phyloP scores from a whole-genome alignment of 2,329 filamentous ascomycete genomes.

The Nothophoma quercina region DNA sequence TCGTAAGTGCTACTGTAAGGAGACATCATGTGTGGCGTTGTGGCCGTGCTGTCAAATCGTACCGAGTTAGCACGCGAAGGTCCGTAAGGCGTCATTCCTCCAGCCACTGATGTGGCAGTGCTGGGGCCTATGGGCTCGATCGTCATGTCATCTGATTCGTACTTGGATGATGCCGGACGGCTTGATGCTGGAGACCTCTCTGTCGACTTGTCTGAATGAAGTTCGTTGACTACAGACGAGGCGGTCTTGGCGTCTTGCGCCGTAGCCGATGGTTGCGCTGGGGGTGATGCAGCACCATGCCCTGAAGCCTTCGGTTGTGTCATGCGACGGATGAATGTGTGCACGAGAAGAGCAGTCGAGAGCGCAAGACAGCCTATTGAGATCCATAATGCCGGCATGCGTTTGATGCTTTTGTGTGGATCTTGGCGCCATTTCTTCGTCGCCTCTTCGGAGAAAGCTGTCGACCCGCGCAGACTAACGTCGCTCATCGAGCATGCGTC shows the following conservation, averaged over 20 bases:
- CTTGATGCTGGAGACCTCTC: conserved; percentile 5
- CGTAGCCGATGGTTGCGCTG: not conserved
- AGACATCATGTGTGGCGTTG: conserved; percentile 30
- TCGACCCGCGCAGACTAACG: conserved; percentile 43
- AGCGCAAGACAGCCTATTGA: conserved; percentile 41
- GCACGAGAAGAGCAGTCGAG: conserved; percentile 39
- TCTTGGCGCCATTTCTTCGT: conserved; percentile 43
- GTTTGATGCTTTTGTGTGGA: conserved; percentile 27
- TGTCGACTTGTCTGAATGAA: not conserved
- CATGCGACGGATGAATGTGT: conserved; percentile 39
- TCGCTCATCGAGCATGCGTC: conserved; percentile 50
- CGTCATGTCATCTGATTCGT: conserved; percentile 32
- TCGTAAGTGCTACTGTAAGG: conserved; percentile 22
- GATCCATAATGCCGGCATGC: conserved; percentile 44
- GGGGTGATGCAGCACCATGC: conserved; percentile 11
- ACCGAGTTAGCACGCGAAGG: conserved; percentile 31
- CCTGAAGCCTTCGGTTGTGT: conserved; percentile 18
- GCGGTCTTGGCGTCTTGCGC: not conserved
- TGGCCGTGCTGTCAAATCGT: conserved; percentile 32
- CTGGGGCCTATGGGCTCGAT: conserved; percentile 31
- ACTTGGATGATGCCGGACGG: conserved; percentile 19
- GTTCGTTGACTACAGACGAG: not conserved
- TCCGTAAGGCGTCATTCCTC: conserved; percentile 28
- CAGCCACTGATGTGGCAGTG: conserved; percentile 27
- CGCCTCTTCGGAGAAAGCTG: conserved; percentile 30